Evolutionary conservation across 2,329 filamentous ascomycete genomes (phyloP).

Genomic region (Fusarium luffae): DNA sequence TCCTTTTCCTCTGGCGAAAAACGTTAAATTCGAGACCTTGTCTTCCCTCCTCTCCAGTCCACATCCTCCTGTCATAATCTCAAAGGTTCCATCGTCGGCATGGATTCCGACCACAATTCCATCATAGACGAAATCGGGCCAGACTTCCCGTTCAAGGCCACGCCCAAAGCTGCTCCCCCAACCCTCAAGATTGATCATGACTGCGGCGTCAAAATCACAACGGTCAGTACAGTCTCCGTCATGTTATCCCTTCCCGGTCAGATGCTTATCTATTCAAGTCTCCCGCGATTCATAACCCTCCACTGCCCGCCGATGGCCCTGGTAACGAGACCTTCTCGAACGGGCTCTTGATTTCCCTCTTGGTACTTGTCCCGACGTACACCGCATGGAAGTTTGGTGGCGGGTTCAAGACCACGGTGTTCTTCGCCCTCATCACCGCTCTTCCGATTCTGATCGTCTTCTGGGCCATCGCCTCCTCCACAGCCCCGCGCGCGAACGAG

Average conservation of each 20-base stretch:
- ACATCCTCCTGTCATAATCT: not conserved
- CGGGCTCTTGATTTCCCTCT: slow-evolving; percentile 12
- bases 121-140: slow-evolving; percentile 4
- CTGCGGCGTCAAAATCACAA: slow-evolving; percentile 12
- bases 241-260: not conserved
- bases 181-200: slow-evolving; percentile 15
- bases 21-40: not conserved
- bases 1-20: not conserved
- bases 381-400: slow-evolving; percentile 81
- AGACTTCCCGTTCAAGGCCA: slow-evolving; percentile 14
- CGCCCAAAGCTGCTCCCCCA: not conserved
- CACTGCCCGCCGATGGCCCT: slow-evolving; percentile 13
- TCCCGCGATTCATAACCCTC: slow-evolving; percentile 5
- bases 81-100: not conserved
- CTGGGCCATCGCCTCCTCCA: slow-evolving; percentile 81
- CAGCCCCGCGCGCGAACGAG: slow-evolving; percentile 88
- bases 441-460: slow-evolving; percentile 81
- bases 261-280: slow-evolving; percentile 7
- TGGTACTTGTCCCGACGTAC: not conserved
- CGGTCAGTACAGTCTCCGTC: not conserved
- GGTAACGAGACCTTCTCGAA: slow-evolving; percentile 13
- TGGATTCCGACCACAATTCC: not conserved
- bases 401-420: slow-evolving; percentile 85
- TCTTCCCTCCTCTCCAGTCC: not conserved
- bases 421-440: slow-evolving; percentile 79